A percentile compares a stretch with the other conserved stretches of the same genome.
Evolutionary conservation across 345 rosid genomes (phyloP).

Genomic region (Laguncularia racemosa): DNA sequence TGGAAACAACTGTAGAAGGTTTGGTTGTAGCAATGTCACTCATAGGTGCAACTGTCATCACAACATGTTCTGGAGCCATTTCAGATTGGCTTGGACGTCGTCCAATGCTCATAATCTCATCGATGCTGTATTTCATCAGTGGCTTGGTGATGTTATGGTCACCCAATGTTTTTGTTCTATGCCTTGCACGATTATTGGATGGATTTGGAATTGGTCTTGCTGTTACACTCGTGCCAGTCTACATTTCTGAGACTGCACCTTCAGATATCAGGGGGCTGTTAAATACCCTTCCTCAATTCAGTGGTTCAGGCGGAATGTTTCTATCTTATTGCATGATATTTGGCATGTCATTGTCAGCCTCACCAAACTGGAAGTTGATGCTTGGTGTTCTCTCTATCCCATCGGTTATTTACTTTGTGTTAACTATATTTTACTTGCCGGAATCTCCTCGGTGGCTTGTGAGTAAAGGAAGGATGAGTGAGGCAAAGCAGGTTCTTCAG

Average conservation of each 20-base stretch:
- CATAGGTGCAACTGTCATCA: constrained; percentile 82
- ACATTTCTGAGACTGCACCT: constrained; percentile 96
- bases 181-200: constrained; percentile 73
- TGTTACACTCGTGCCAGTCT: constrained; percentile 83
- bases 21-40: constrained; percentile 93
- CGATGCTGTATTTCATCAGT: constrained; percentile 67
- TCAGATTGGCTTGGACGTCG: constrained; percentile 97
- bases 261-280: constrained; percentile 83
- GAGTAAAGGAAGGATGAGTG: constrained; percentile 89
- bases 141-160: constrained; percentile 95
- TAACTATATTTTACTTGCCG: constrained; percentile 79
- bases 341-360: constrained; percentile 57
- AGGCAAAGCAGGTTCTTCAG: constrained; percentile 83
- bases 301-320: constrained; percentile 94
- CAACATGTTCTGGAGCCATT: constrained; percentile 90
- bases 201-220: constrained; percentile 95
- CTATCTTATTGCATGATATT: constrained; percentile 91
- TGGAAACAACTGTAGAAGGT: constrained; percentile 70
- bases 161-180: constrained; percentile 76
- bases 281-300: constrained; percentile 92
- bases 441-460: constrained; percentile 99
- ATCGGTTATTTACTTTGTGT: constrained; percentile 52
- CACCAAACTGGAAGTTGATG: constrained; percentile 92
- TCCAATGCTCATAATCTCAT: constrained; percentile 82
- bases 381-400: constrained; percentile 92